Evolutionary conservation across 148 eudicot species (phyloP), one percentile per base, ranked within the genome.

Genomic region (Fallopia convolvulus): DNA sequence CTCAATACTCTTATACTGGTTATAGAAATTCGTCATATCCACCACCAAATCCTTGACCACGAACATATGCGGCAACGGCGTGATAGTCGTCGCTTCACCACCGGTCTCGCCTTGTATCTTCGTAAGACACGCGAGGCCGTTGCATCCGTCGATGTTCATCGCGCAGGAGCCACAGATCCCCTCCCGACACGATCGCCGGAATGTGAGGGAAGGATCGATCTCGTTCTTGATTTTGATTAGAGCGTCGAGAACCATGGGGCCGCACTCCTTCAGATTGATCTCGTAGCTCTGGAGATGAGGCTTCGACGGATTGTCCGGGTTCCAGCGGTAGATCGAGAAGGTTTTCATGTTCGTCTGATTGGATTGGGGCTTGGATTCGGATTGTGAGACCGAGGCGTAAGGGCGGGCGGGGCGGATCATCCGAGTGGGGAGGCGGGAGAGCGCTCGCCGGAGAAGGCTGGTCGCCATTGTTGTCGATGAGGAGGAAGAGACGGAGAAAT

Each of bases 101-200:
- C 71, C 56, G 2, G 4, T 26, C 12, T 6, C 41, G 70, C 72
- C 36, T 9, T 80, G 70, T 10, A 95, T 95, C 83, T 93, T 93
- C 7, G 99, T 95, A 14, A 95, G 74, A 18, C 99, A 95, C 1
- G 99, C 99, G n/a, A 95, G 80, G 0, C 99, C 99, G 58, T 95
- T 95, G 56, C 92, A 83, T 2, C 99, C 99, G 74, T 95, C 91
- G 80, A 95, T 95, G 82, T 95, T 95, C 99, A 95, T 95, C 11
- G 99, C 99, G 78, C 99, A 95, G 0, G 99, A 95, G 0, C 99
- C 99, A 20, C 99, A 95, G 11, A 95, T 95, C 0, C 99, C 99
- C 70, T 95, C 97, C 0, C 99, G 89, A 77, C 97, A 92, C 2
- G 99, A 95, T 9, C 99, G 85, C 10, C 99, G 93, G 83, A 95